Evolutionary conservation across 257 asterid genomes (phyloP), one percentile per base, ranked within the genome.

Genomic region (Ligustrum vulgare): DNA sequence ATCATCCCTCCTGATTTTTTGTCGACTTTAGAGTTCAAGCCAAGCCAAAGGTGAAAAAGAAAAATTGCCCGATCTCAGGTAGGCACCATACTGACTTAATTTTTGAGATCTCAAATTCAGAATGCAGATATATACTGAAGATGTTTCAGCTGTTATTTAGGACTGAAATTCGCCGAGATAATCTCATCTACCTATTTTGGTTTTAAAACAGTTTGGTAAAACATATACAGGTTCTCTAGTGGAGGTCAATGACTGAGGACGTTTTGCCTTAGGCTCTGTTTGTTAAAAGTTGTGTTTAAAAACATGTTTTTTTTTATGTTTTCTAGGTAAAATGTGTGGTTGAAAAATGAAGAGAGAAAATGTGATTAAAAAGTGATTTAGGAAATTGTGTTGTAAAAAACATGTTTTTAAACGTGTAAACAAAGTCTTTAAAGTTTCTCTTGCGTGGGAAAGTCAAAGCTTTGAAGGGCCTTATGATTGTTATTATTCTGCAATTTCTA

Each of bases 31-130:
- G 69, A 70, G 74, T 70, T 33, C 47, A 63, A 4, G 34, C 37
- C 32, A 43, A 70, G 37, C 51, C 31, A 28, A 28, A 28, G 77
- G 58, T 51, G 75, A 76, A 74, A 58, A 78, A 39, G 34, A 75
- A 45, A 68, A 39, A 32, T 58, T 72, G 54, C 74, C 35, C 15
- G 8, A 66, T 62, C 66, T 35, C 73, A 18, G 77, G 35, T 71
- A 72, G 73, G 54, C 34, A 11, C 34, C 63, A 35, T 65, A 72
- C 75, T 15, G 49, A 82, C 71, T 3, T 11, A 72, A 32, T 32
- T n/a, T 36, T 65, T 49, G 15, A 45, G 36, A 69, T 28, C 60
- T 49, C 25, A 47, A n/a, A 45, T 56, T 32, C 25, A 37, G 56
- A 75, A 75, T 73, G 35, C 49, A 28, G 78, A 16, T 72, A 72